Base-by-base conservation (phyloP, 495 filamentous ascomycete genomes). In the Trichocladium uniseriatum region DNA sequence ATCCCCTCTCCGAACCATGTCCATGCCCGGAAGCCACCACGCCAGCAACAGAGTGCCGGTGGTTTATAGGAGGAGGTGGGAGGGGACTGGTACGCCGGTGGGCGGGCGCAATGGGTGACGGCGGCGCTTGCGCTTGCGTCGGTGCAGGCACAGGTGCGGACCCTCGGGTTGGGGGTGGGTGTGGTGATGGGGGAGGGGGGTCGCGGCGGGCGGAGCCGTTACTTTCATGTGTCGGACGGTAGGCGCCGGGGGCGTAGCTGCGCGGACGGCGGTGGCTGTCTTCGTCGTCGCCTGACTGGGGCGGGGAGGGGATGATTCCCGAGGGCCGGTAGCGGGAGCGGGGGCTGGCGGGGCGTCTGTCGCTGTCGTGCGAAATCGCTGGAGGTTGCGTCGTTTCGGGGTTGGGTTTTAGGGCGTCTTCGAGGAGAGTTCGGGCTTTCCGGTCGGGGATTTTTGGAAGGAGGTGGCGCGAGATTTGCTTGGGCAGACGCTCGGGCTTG, bases 401-500 rank as follows among this genome's bases (percentile, higher is more conserved):
- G 20, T 61, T 43, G 29, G 53, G 49, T 6, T 60, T 54, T 7
- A 70, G 38, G 1, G 66, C 59, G 6, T 47, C 49, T 7, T 51
- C 48, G 11, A 69, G 50, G 22, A 61, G 49, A 20, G 49, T 54
- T 9, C 58, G 60, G 0, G 61, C 52, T 14, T 55, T 49, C 8
- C 53, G 37, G 43, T 69, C 59, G 22, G 59, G 48, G 15, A 46
- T 50, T 4, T 69, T 69, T 1, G 87, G 88, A 43, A 94, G 81
- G 5, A 92, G 69, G 20, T 80, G 74, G 31, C 88, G 77, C 1
- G 84, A 80, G 1, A 92, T 76, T 54, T 89, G 82, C 46, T 88
- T 87, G 6, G 87, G 87, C 39, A 91, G 86, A 7, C 84, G 73
- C 58, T 92, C 87, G 43, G 75, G 79, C 53, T 71, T 78, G 51